These are phyloP conservation scores for Maudiozyma bulderi DNA, from an alignment of 805 yeast genomes.

Conservation along the genomic window DNA sequence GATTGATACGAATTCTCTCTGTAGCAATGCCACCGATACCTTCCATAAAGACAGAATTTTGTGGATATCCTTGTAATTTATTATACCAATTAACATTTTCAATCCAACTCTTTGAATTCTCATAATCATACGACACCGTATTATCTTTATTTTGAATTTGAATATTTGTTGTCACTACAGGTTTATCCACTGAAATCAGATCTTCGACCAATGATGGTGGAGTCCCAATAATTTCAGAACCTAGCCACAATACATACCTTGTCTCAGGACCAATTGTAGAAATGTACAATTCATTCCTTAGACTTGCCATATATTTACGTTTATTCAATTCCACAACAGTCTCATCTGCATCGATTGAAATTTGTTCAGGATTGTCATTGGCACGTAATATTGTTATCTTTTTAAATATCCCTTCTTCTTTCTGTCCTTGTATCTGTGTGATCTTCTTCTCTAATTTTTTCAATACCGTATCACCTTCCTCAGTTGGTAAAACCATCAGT, in stretches of 20 bases:
- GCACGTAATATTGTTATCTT: constrained; percentile 80
- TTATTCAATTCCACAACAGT: constrained; percentile 71
- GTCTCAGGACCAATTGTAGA: constrained; percentile 77
- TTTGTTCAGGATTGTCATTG: constrained; percentile 41
- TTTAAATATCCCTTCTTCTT: constrained; percentile 31
- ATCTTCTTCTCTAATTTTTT: constrained; percentile 59
- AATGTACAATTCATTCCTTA: constrained; percentile 78
- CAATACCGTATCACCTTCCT: constrained; percentile 69
- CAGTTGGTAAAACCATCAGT: constrained; percentile 71
- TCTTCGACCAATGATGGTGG: constrained; percentile 80
- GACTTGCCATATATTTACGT: constrained; percentile 86
- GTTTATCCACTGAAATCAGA: constrained; percentile 66
- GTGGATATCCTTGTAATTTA: constrained; percentile 55
- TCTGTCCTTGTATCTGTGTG: constrained; percentile 51
- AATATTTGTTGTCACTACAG: constrained; percentile 81
- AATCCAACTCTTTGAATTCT: constrained; percentile 85
- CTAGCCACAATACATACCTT: constrained; percentile 93
- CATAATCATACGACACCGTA: constrained; percentile 51
- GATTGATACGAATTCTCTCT: constrained; percentile 81
- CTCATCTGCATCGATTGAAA: constrained; percentile 55
- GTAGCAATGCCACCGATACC: constrained; percentile 86
- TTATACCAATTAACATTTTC: constrained; percentile 65
- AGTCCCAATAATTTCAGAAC: constrained; percentile 79
- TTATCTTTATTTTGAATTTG: constrained; percentile 48
- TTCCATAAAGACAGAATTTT: constrained; percentile 84